phyloP scores from a whole-genome alignment of 2,329 filamentous ascomycete species.

The Fusarium nurragi region DNA sequence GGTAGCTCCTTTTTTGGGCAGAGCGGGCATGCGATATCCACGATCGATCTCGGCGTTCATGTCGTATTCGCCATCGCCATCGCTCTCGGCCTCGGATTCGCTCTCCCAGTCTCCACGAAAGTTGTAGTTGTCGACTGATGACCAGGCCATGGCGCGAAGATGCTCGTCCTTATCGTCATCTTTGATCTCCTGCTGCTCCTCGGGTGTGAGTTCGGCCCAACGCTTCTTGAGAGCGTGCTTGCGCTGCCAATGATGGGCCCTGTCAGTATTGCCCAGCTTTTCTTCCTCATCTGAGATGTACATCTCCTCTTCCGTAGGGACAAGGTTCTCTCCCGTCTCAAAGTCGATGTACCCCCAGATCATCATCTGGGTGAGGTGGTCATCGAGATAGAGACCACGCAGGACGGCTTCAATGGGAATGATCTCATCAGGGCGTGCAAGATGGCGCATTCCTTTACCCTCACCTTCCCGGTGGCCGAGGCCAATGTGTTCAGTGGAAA shows the following conservation, averaged over 20 bases:
- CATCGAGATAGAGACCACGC: constrained; percentile 63
- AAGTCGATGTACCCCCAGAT: constrained; percentile 70
- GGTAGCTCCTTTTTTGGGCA: background rate
- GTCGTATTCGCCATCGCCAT: constrained; percentile 23
- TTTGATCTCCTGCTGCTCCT: constrained; percentile 52
- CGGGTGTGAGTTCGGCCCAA: constrained; percentile 51
- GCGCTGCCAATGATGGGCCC: constrained; percentile 53
- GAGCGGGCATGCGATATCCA: constrained; percentile 27
- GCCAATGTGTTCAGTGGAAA: constrained; percentile 64
- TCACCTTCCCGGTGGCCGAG: constrained; percentile 64
- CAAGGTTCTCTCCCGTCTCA: constrained; percentile 59
- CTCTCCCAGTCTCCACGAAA: constrained; percentile 22
- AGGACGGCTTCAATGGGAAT: constrained; percentile 65
- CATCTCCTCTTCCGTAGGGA: constrained; percentile 60
- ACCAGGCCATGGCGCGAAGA: constrained; percentile 50
- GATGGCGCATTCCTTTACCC: constrained; percentile 57
- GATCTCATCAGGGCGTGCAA: constrained; percentile 67
- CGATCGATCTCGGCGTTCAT: constrained; percentile 30
- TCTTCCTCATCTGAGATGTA: constrained; percentile 61
- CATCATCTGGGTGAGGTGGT: constrained; percentile 65
- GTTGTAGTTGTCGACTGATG: constrained; percentile 38
- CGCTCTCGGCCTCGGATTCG: constrained; percentile 26
- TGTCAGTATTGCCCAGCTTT: constrained; percentile 47
- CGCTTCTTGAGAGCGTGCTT: constrained; percentile 58
- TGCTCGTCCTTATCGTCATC: constrained; percentile 50